Conservation (phyloP, 2,329 filamentous ascomycete species). For the Claviceps paspali region DNA sequence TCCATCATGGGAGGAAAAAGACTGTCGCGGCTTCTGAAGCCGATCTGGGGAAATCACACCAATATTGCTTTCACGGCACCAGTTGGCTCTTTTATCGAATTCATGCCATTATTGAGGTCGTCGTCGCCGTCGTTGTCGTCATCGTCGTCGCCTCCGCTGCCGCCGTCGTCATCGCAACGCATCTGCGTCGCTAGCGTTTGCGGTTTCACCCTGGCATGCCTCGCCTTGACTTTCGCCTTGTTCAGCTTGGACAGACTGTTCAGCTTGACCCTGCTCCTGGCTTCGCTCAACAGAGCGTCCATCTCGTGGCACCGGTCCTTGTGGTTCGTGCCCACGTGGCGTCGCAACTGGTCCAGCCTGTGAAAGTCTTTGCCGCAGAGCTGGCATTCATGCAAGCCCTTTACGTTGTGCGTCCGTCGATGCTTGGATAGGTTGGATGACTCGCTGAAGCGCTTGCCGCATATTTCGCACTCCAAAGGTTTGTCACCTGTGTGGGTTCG, state of each 20-base stretch:
- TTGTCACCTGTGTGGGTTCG: constrained; percentile 52
- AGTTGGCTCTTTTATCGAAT: too few relatives aligned
- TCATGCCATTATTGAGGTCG: too few relatives aligned
- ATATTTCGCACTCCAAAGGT: constrained; percentile 42
- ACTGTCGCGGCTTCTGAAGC: too few relatives aligned
- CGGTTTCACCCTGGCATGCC: neutral
- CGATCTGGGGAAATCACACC: too few relatives aligned
- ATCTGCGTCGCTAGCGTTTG: neutral
- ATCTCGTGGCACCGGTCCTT: constrained; percentile 12
- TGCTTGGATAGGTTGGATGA: constrained; percentile 54
- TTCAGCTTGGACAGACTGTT: constrained; percentile 7
- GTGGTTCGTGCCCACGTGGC: constrained; percentile 29
- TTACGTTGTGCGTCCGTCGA: constrained; percentile 42
- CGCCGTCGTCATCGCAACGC: neutral
- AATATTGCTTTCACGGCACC: too few relatives aligned
- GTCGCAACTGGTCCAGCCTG: constrained; percentile 43
- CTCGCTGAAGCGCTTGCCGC: constrained; percentile 44
- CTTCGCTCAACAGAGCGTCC: constrained; percentile 7
- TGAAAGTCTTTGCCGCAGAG: constrained; percentile 43
- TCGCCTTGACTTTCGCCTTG: constrained; percentile 3
- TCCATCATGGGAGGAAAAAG: too few relatives aligned
- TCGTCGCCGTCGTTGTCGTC: too few relatives aligned
- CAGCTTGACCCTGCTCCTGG: constrained; percentile 5
- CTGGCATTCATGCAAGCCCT: constrained; percentile 34
- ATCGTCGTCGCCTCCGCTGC: neutral